phyloP scores from a whole-genome alignment of 768 basidiomycete species.

The Multifurca ochricompacta region DNA sequence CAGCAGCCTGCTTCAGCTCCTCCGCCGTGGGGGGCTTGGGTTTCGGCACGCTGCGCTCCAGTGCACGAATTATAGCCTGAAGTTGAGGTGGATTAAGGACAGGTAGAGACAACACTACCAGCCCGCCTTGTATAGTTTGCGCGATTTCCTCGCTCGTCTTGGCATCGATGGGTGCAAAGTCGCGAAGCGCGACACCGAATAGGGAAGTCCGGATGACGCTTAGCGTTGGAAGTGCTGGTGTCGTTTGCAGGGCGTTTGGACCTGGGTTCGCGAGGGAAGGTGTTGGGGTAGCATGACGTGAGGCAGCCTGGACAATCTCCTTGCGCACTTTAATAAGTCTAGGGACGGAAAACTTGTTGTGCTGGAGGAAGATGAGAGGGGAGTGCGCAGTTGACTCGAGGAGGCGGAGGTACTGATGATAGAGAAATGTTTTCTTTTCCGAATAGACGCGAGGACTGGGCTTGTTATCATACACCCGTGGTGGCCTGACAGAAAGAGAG shows the following conservation, averaged over 20 bases:
- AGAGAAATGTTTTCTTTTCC: conserved; percentile 74
- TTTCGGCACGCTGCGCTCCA: conserved; percentile 59
- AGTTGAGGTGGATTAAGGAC: conserved; percentile 68
- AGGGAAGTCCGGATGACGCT: conserved; percentile 70
- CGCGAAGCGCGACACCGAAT: conserved; percentile 69
- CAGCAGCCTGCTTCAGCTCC: conserved; percentile 41
- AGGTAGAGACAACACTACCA: conserved; percentile 59
- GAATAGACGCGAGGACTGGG: conserved; percentile 59
- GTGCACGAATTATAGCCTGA: conserved; percentile 52
- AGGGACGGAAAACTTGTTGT: conserved; percentile 64
- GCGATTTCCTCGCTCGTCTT: conserved; percentile 46
- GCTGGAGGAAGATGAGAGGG: conserved; percentile 72
- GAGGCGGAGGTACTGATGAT: conserved; percentile 69
- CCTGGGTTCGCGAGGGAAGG: conserved; percentile 29
- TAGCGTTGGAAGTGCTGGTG: conserved; percentile 39
- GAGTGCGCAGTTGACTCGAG: conserved; percentile 47
- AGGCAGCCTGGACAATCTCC: conserved; percentile 52
- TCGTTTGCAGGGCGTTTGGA: conserved; percentile 23
- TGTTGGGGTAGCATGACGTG: conserved; percentile 27
- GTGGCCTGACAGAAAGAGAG: conserved; percentile 43
- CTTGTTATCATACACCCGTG: conserved; percentile 46
- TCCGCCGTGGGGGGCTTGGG: conserved; percentile 46
- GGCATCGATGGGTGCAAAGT: conserved; percentile 44
- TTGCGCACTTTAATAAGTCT: conserved; percentile 60
- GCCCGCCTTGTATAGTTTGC: conserved; percentile 46